Evolutionary conservation across 495 filamentous ascomycete genomes (phyloP).

Genomic region (Penicillium bialowiezense): DNA sequence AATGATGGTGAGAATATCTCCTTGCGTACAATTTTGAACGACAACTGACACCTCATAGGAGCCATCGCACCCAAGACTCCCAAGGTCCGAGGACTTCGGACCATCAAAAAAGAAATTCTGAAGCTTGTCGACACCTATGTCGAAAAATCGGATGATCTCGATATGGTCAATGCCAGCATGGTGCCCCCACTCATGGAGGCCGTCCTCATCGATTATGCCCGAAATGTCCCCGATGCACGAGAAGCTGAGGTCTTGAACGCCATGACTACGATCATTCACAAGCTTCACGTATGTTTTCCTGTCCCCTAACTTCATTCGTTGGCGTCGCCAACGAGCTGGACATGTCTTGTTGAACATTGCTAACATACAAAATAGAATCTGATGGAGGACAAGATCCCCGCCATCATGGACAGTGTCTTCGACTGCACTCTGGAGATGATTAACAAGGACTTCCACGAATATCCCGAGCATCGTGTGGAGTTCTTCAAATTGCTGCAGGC

Average conservation of each 20-base stretch:
- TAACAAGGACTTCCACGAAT: slow-evolving; percentile 99
- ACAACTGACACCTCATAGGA: slow-evolving; percentile 50
- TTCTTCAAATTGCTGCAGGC: slow-evolving; percentile 96
- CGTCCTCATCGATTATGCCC: slow-evolving; percentile 92
- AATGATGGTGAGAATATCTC: slow-evolving; percentile 69
- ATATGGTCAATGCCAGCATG: slow-evolving; percentile 88
- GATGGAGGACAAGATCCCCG: slow-evolving; percentile 97
- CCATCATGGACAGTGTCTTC: slow-evolving; percentile 98
- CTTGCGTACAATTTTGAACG: not conserved
- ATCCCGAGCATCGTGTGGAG: slow-evolving; percentile 94
- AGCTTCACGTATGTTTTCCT: slow-evolving; percentile 78
- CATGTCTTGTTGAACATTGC: not conserved
- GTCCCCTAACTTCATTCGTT: not conserved
- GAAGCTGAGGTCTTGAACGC: slow-evolving; percentile 96
- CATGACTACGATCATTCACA: slow-evolving; percentile 95
- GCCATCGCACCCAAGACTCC: slow-evolving; percentile 96
- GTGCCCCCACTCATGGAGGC: slow-evolving; percentile 96
- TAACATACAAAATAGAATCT: slow-evolving; percentile 51
- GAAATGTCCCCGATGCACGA: slow-evolving; percentile 92
- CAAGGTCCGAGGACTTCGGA: slow-evolving; percentile 88
- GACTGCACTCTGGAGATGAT: slow-evolving; percentile 99
- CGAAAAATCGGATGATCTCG: slow-evolving; percentile 93
- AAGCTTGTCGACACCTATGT: slow-evolving; percentile 98
- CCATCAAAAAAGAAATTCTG: slow-evolving; percentile 98
- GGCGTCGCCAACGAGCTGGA: too few relatives aligned